Evolutionary conservation across 2,329 filamentous ascomycete genomes (phyloP), one percentile per base, ranked within the genome.

Genomic region (Xylaria sp.): DNA sequence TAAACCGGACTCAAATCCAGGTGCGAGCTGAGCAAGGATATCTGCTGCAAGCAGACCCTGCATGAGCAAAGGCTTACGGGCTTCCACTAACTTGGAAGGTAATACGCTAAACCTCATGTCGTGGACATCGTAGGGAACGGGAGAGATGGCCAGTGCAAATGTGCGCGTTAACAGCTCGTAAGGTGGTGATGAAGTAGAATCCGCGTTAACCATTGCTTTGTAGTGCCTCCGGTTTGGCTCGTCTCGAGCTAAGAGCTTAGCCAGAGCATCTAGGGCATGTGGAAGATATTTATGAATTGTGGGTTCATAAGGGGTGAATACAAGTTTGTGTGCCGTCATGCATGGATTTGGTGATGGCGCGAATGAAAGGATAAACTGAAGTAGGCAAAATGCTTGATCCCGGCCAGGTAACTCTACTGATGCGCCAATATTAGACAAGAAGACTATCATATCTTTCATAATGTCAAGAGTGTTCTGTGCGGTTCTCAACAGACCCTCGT

Each of bases 361-460:
- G 77, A 99, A 99, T 1, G 94, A 88, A 53, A 98, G 82, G 28
- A 99, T 82, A 76, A 99, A 96, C 73, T 96, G 90, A 40, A 99
- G 80, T 6, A 98, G 82, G 71, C 91, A 92, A 40, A 92, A 82
- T 0, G 94, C 94, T 74, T 98, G 94, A 73, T 98, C 94, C 66
- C 91, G 89, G 19, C 90, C 90, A 1, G 93, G 90, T 40, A 99
- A 82, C 72, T 94, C 90, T 55, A 98, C 85, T 9, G 87, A 86
- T 49, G 91, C 87, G 7, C 93, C 89, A 50, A 96, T 87, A 75
- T 99, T 98, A 60, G 94, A 97, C 57, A 99, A 82, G 68, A 96
- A 88, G 15, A 92, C 89, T 61, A 98, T 87, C 31, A 93, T 82
- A 75, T 99, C 95, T 78, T 99, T 99, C 92, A 97, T 96, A 71